Evolutionary conservation across 1,284 basidiomycete species (phyloP).

Genomic region (Trichosporon sp.): DNA sequence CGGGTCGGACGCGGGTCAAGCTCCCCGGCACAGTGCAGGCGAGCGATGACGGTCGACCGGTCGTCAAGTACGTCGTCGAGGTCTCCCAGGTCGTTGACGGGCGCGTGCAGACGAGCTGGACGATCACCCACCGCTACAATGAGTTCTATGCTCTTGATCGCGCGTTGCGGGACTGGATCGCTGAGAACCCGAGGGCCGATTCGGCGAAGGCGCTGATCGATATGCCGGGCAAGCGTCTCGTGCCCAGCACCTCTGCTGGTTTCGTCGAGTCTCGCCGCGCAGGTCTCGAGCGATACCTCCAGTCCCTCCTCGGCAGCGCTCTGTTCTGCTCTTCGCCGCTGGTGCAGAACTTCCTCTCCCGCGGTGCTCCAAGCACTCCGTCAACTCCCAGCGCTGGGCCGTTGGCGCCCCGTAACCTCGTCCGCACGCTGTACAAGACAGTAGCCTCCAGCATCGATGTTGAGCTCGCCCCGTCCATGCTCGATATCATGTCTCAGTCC

Average conservation of each 20-base stretch:
- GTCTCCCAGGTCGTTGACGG: slow-evolving; percentile 85
- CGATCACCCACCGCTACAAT: slow-evolving; percentile 86
- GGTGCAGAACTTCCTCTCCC: slow-evolving; percentile 82
- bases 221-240: slow-evolving; percentile 87
- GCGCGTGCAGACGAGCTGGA: slow-evolving; percentile 79
- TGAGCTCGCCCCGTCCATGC: slow-evolving; percentile 88
- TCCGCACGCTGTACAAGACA: slow-evolving; percentile 81
- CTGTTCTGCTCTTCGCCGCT: slow-evolving; percentile 80
- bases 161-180: slow-evolving; percentile 62
- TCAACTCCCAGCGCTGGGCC: neutral
- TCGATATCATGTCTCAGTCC: slow-evolving; percentile 71
- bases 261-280: slow-evolving; percentile 79
- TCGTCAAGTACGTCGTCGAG: slow-evolving; percentile 90
- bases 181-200: slow-evolving; percentile 21
- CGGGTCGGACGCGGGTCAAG: slow-evolving; percentile 73
- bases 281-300: slow-evolving; percentile 81
- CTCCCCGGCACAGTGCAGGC: slow-evolving; percentile 73
- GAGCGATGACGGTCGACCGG: slow-evolving; percentile 81
- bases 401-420: slow-evolving; percentile 64
- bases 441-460: slow-evolving; percentile 73
- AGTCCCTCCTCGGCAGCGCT: slow-evolving; percentile 74
- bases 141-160: slow-evolving; percentile 90
- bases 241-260: slow-evolving; percentile 70
- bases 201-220: slow-evolving; percentile 57
- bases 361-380: slow-evolving; percentile 44